Evolutionary conservation across 2,329 filamentous ascomycete species (phyloP).

Genomic region (Diplodia seriata): DNA sequence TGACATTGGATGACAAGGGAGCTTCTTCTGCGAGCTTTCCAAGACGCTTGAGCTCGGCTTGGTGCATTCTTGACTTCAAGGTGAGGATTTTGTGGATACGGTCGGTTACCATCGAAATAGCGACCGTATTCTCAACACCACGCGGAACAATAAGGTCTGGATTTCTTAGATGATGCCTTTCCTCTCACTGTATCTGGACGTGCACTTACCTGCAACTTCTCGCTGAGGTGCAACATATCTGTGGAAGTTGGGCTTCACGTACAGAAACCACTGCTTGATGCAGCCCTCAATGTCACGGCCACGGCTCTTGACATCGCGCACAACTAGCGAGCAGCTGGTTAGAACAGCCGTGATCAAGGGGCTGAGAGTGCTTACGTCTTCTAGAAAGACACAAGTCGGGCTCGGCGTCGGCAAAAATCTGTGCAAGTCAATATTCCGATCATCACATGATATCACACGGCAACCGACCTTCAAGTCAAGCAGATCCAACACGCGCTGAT

Average conservation of each 20-base stretch:
- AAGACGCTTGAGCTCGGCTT: conserved; percentile 76
- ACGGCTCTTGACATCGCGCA: conserved; percentile 87
- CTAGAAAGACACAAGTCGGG: conserved; percentile 90
- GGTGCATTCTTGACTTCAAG: conserved; percentile 84
- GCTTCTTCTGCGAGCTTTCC: conserved; percentile 74
- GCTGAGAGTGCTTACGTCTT: conserved; percentile 65
- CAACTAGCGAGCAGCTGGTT: conserved; percentile 59
- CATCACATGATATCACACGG: too few relatives aligned
- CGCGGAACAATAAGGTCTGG: conserved; percentile 90
- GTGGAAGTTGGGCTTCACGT: conserved; percentile 96
- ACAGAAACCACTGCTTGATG: conserved; percentile 97
- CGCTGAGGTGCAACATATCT: conserved; percentile 92
- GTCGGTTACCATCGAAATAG: conserved; percentile 93
- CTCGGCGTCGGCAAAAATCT: conserved; percentile 97
- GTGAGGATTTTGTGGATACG: conserved; percentile 88
- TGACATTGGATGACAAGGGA: conserved; percentile 76
- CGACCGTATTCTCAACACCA: conserved; percentile 92
- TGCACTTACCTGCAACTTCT: conserved; percentile 73
- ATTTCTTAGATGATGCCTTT: not conserved
- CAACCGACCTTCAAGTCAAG: conserved; percentile 81
- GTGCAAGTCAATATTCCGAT: not conserved
- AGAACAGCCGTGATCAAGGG: not conserved
- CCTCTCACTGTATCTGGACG: not conserved
- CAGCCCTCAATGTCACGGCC: conserved; percentile 92
- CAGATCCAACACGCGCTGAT: conserved; percentile 81